Evolutionary conservation across 139 green algal genomes (phyloP), one percentile per base, ranked within the genome.

Genomic region (Protoeuglena noctilucae): DNA sequence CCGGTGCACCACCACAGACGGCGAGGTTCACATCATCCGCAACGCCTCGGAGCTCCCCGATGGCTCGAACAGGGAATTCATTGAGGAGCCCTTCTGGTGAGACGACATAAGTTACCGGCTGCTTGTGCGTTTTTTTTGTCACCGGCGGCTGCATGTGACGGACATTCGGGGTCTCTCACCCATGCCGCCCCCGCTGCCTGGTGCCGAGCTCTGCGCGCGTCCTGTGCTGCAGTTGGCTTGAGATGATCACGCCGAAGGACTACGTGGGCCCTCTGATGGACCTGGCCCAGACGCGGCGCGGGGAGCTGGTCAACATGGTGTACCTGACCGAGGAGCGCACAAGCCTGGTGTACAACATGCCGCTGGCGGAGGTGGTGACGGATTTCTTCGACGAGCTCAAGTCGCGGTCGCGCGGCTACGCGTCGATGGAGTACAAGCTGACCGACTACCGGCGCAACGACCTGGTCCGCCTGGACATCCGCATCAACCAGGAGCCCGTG

Each of bases 371-470:
- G 74, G 87, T 97, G 28, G 86, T 98, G 6, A 93, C 81, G 25
- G 89, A 98, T 68, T 98, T 93, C 64, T 98, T 96, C 56, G 89
- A 98, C 66, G 68, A 91, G 56, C 71, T 96, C 40, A 98, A 96
- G 76, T 87, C 70, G 6, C 61, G 84, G 12, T 83, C 53, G 55
- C 84, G 85, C 53, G 89, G 89, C 19, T 98, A 98, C 62, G 90
- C 89, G 12, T 86, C 68, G 59, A 98, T 98, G 90, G 84, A 94
- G 74, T 94, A 93, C 73, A 69, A 81, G 25, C 30, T 88, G 27
- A 85, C 60, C 5, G 83, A 79, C 16, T 88, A 88, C 72, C 63
- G 76, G 68, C 54, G 76, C 41, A 94, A 83, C 55, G 81, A 95
- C 57, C 72, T 98, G 5, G 87, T 96, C 23, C 74, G 83, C 58